A percentile compares a stretch with the other conserved stretches of the same genome.
Conservation (phyloP, 768 basidiomycete species). For the Lyophyllum decastes region DNA sequence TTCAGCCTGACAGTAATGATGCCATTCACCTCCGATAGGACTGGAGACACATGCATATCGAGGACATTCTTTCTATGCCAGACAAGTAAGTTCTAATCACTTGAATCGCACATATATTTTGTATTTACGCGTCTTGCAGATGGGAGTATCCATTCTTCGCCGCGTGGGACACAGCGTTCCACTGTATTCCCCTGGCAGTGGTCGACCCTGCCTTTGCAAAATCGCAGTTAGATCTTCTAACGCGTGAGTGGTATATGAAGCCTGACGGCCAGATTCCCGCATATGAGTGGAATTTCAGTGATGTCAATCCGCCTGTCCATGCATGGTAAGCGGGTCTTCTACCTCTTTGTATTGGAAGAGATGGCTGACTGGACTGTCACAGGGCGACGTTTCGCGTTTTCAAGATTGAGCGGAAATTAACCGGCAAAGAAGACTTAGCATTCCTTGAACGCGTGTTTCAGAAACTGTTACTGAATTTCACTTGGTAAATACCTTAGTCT, state of each 20-base stretch:
- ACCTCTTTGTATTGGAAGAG: not conserved
- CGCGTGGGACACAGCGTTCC: slow-evolving; percentile 99
- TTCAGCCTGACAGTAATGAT: not conserved
- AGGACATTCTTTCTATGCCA: slow-evolving; percentile 97
- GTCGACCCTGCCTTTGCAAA: slow-evolving; percentile 96
- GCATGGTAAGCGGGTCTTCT: slow-evolving; percentile 68
- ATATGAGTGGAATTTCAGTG: slow-evolving; percentile 99
- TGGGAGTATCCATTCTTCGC: slow-evolving; percentile 99
- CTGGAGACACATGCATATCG: slow-evolving; percentile 95
- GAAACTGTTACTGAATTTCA: slow-evolving; percentile 94
- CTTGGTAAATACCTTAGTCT: slow-evolving; percentile 59
- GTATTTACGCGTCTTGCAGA: slow-evolving; percentile 34
- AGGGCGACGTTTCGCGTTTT: slow-evolving; percentile 98
- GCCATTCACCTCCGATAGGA: slow-evolving; percentile 48
- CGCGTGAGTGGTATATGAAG: slow-evolving; percentile 99
- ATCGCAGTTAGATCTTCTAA: slow-evolving; percentile 94
- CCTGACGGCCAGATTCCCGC: slow-evolving; percentile 98
- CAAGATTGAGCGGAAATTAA: slow-evolving; percentile 97
- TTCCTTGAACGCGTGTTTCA: slow-evolving; percentile 99
- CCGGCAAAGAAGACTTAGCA: slow-evolving; percentile 83
- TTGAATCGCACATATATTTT: slow-evolving; percentile 1
- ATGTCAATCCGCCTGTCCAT: slow-evolving; percentile 99
- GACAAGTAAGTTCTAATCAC: slow-evolving; percentile 74
- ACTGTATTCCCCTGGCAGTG: slow-evolving; percentile 95
- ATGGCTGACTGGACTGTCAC: not conserved